Conservation (phyloP, 176 grass and related monocot genomes). For the Aechmea fasciata region DNA sequence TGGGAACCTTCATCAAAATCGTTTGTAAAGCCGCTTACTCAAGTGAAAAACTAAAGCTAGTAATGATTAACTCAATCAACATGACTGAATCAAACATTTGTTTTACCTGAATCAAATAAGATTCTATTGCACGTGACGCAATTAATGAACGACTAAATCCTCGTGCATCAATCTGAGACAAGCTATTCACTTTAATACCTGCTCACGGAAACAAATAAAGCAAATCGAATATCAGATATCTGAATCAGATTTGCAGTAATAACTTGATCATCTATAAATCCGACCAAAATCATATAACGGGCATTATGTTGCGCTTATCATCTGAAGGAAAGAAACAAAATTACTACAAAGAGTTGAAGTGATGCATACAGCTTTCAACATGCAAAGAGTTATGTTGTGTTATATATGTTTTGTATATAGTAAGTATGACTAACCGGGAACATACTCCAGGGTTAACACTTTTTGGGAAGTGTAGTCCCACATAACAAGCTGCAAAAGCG, state of each 20-base stretch:
- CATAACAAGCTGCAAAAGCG: conserved; percentile 66
- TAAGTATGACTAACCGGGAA: conserved; percentile 56
- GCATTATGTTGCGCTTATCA: too few relatives aligned
- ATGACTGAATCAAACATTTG: not conserved
- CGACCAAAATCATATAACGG: too few relatives aligned
- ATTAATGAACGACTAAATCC: conserved; percentile 70
- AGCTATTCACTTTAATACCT: conserved; percentile 94
- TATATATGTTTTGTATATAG: not conserved
- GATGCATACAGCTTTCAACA: not conserved
- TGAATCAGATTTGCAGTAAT: too few relatives aligned
- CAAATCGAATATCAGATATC: not conserved
- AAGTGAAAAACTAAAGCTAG: not conserved
- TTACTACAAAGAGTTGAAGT: too few relatives aligned
- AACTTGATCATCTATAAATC: too few relatives aligned
- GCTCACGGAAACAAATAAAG: conserved; percentile 11
- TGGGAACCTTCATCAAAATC: too few relatives aligned
- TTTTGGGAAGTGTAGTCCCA: conserved; percentile 88
- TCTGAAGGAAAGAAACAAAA: too few relatives aligned
- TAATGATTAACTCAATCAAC: conserved; percentile 10
- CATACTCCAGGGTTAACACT: conserved; percentile 86
- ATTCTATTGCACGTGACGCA: conserved; percentile 83
- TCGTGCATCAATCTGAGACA: conserved; percentile 52
- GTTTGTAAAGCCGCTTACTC: not conserved
- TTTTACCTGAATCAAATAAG: conserved; percentile 89
- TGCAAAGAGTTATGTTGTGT: not conserved